Percentiles rank a stretch among this genome's conserved stretches.
Conservation (phyloP, 352 stramenopile genomes). For the Phytophthora hybrid region DNA sequence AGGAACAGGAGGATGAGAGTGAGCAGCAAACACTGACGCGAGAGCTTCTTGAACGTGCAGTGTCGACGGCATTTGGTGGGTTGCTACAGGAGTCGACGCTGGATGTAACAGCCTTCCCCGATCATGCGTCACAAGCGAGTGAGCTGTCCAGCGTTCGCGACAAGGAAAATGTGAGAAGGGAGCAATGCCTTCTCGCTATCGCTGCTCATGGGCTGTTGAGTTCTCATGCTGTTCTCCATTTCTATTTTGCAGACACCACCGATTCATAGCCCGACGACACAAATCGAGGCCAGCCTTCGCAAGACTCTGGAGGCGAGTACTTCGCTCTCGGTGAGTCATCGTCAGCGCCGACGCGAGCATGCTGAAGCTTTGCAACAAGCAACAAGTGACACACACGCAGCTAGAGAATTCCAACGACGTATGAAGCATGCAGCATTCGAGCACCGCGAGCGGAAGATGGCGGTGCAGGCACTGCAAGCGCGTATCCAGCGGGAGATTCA, state of each 20-base stretch:
- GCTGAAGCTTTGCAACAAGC: conserved; percentile 28
- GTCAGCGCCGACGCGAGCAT: conserved; percentile 30
- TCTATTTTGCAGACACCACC: conserved; percentile 3
- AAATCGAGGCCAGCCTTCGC: conserved; percentile 26
- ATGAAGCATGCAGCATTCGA: conserved; percentile 51
- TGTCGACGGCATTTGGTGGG: conserved; percentile 55
- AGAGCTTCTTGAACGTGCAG: conserved; percentile 66
- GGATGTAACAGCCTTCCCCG: conserved; percentile 28
- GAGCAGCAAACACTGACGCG: conserved; percentile 44
- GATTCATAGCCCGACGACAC: conserved; percentile 8
- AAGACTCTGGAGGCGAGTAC: conserved; percentile 19
- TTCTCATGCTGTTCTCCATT: neutral
- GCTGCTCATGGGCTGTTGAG: neutral
- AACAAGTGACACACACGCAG: neutral
- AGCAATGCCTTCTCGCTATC: neutral
- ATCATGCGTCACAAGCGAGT: conserved; percentile 29
- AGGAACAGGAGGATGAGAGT: conserved; percentile 3
- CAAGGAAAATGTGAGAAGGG: conserved; percentile 38
- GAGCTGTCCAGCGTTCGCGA: conserved; percentile 27
- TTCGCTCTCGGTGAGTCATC: conserved; percentile 28
- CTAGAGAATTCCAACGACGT: conserved; percentile 45
- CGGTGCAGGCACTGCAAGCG: conserved; percentile 58
- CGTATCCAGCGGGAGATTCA: conserved; percentile 67
- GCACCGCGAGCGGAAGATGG: conserved; percentile 66
- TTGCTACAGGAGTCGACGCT: conserved; percentile 33